These are phyloP conservation scores for Sequoia sempervirens DNA, from an alignment of 75 land plant species.

Conservation along the genomic window DNA sequence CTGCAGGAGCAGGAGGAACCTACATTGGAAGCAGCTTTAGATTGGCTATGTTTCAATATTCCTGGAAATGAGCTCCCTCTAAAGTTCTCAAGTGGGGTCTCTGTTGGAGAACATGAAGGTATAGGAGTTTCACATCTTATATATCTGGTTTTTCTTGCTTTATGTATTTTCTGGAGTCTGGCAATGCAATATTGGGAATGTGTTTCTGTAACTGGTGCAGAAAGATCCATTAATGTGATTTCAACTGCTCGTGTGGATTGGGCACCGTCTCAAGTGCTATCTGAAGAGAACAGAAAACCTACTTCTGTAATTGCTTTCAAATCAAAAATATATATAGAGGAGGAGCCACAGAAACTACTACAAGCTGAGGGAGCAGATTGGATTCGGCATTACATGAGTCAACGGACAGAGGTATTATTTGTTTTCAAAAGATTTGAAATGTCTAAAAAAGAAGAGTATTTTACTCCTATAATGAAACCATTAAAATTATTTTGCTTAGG, in stretches of 20 bases:
- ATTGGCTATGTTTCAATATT: slow-evolving; percentile 90
- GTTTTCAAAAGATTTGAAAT: not conserved
- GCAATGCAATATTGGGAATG: not conserved
- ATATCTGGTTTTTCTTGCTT: not conserved
- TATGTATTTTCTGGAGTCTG: not conserved
- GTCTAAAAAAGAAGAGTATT: not conserved
- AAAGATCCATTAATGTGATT: slow-evolving; percentile 56
- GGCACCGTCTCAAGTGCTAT: slow-evolving; percentile 22
- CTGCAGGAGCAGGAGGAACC: slow-evolving; percentile 48
- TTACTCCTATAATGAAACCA: not conserved
- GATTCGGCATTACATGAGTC: slow-evolving; percentile 73
- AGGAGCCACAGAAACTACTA: slow-evolving; percentile 27
- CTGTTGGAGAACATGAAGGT: slow-evolving; percentile 12
- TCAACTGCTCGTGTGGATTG: slow-evolving; percentile 62
- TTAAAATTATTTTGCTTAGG: not conserved
- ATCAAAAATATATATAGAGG: slow-evolving; percentile 20
- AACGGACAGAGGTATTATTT: slow-evolving; percentile 59
- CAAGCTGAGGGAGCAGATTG: slow-evolving; percentile 80
- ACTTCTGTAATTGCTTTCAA: slow-evolving; percentile 16
- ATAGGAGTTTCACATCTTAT: slow-evolving; percentile 11
- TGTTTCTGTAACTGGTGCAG: slow-evolving; percentile 16
- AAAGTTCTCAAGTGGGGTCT: slow-evolving; percentile 72
- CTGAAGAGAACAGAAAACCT: slow-evolving; percentile 22
- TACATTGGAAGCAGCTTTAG: slow-evolving; percentile 78
- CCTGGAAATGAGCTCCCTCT: slow-evolving; percentile 77